Percentiles rank a stretch among this genome's conserved stretches.
Conservation (phyloP, 2,329 filamentous ascomycete species). For the Byssothecium circinans region DNA sequence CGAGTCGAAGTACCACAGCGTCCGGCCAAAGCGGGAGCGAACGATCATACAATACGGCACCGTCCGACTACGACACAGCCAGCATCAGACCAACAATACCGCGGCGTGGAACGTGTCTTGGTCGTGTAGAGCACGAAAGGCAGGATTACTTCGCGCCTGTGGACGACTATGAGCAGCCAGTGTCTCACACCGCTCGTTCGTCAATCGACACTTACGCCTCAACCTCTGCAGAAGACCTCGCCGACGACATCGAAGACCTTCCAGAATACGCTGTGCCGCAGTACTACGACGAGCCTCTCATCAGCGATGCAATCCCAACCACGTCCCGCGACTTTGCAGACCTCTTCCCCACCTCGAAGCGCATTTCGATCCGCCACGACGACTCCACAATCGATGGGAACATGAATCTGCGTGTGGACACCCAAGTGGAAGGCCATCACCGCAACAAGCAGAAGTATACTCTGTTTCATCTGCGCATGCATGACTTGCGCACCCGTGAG, state of each 20-base stretch:
- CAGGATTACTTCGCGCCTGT: constrained; percentile 26
- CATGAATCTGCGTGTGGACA: constrained; percentile 93
- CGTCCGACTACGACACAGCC: constrained; percentile 37
- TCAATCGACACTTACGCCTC: constrained; percentile 83
- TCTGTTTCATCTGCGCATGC: constrained; percentile 93
- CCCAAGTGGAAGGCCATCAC: constrained; percentile 62
- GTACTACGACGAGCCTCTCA: constrained; percentile 64
- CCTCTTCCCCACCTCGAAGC: constrained; percentile 82
- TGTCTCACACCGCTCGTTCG: constrained; percentile 44
- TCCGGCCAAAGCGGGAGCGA: constrained; percentile 36
- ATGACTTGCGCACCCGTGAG: constrained; percentile 81
- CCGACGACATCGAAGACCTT: constrained; percentile 47
- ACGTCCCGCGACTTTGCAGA: constrained; percentile 80
- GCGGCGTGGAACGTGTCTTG: constrained; percentile 36
- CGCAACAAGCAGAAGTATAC: constrained; percentile 66
- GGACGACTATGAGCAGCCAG: constrained; percentile 13
- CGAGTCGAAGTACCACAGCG: constrained; percentile 31
- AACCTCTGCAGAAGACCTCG: constrained; percentile 64
- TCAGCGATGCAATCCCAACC: constrained; percentile 70
- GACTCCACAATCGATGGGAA: constrained; percentile 89
- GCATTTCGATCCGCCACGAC: constrained; percentile 83
- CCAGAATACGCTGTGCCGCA: constrained; percentile 60
- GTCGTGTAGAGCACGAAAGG: constrained; percentile 28
- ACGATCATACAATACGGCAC: constrained; percentile 38
- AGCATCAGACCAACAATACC: constrained; percentile 29